A percentile compares a stretch with the other conserved stretches of the same genome.
These are phyloP conservation scores for Trichoderma afroharzianum DNA, from an alignment of 2,329 filamentous ascomycete genomes.

Conservation along the genomic window DNA sequence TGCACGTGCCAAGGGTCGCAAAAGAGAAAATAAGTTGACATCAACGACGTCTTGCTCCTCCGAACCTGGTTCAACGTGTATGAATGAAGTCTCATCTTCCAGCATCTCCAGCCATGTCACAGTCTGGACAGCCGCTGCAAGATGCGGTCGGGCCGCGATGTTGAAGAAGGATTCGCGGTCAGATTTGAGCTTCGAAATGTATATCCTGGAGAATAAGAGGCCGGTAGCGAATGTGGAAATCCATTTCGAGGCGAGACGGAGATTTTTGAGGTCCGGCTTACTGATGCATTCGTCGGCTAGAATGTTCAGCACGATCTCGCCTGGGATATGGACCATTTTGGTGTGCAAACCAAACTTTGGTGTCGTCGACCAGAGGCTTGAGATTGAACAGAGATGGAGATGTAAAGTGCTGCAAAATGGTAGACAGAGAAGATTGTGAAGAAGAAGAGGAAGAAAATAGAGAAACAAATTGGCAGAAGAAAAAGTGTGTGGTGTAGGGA, in stretches of 20 bases:
- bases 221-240: background rate
- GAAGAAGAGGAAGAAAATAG: background rate
- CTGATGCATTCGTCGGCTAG: background rate
- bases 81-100: background rate
- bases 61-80: background rate
- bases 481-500: background rate
- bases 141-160: background rate
- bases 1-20: background rate
- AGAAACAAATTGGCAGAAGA: background rate
- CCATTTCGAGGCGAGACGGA: background rate
- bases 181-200: background rate
- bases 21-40: background rate
- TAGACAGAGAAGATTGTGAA: background rate
- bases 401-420: background rate
- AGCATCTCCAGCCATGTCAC: background rate
- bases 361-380: background rate
- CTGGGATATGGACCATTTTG: background rate
- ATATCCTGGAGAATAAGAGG: background rate
- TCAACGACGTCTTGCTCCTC: background rate
- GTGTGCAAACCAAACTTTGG: background rate
- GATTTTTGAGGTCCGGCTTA: background rate
- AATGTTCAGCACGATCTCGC: background rate
- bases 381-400: background rate
- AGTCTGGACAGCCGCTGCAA: background rate
- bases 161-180: background rate